phyloP scores from a whole-genome alignment of 331 rosid species.

The Spiraea crenata region DNA sequence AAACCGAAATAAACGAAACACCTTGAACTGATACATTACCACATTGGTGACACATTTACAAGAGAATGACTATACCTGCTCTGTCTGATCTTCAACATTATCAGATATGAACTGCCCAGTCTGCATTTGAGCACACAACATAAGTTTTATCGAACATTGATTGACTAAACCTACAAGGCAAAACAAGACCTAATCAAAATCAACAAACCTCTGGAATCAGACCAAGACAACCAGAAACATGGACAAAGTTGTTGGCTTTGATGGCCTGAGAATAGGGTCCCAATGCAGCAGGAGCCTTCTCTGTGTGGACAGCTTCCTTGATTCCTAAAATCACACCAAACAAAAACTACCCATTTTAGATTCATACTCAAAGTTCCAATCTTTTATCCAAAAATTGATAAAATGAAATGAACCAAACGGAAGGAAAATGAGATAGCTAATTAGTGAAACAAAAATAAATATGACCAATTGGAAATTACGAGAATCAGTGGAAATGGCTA shows the following conservation, averaged over 20 bases:
- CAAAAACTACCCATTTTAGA: constrained; percentile 8
- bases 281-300: constrained; percentile 81
- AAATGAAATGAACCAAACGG: neutral
- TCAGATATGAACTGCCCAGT: constrained; percentile 76
- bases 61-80: constrained; percentile 52
- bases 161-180: neutral
- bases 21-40: neutral
- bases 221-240: constrained; percentile 80
- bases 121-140: constrained; percentile 36
- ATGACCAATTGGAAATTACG: constrained; percentile 29
- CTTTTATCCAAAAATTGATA: neutral
- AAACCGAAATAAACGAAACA: neutral
- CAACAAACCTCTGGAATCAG: constrained; percentile 69
- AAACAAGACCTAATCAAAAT: neutral
- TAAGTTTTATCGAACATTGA: constrained; percentile 3
- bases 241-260: constrained; percentile 66
- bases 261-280: constrained; percentile 91
- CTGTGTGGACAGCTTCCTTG: constrained; percentile 69
- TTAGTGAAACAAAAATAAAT: neutral
- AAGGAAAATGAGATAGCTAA: neutral
- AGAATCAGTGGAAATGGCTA: constrained; percentile 55
- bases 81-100: constrained; percentile 73
- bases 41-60: neutral
- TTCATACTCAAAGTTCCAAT: neutral
- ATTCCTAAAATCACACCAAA: constrained; percentile 28